A percentile compares a stretch with the other conserved stretches of the same genome.
These are phyloP conservation scores for Ophiosphaerella herpotricha DNA, from an alignment of 2,329 filamentous ascomycete species.

Conservation along the genomic window DNA sequence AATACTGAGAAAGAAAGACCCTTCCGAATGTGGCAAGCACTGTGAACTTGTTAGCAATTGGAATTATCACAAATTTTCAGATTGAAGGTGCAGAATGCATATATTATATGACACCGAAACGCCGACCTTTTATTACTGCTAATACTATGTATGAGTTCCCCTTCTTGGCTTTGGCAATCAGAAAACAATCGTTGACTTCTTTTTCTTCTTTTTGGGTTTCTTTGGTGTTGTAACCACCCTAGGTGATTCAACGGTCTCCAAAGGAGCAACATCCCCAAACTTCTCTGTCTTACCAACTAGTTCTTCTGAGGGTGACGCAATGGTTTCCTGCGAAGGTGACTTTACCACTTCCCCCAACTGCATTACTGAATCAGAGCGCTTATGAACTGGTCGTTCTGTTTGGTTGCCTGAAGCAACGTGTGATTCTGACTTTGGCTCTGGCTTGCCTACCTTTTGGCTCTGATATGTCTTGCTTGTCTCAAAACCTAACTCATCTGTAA, in stretches of 20 bases:
- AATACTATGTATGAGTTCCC: no score
- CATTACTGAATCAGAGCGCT: constrained; percentile 20
- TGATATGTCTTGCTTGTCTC: constrained; percentile 20
- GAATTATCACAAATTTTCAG: no score
- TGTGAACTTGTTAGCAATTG: no score
- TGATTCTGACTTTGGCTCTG: neutral
- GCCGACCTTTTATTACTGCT: no score
- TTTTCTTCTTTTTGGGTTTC: constrained; percentile 14
- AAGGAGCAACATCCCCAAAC: neutral
- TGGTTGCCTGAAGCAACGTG: neutral
- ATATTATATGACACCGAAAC: no score
- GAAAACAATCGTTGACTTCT: neutral
- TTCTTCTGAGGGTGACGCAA: neutral
- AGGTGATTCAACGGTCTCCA: neutral
- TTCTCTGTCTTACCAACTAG: neutral
- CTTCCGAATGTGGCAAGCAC: no score
- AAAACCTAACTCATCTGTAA: constrained; percentile 21
- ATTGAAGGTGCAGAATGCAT: no score
- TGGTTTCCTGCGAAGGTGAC: neutral
- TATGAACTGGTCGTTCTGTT: constrained; percentile 1
- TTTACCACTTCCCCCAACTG: constrained; percentile 7
- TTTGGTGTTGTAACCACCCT: constrained; percentile 2
- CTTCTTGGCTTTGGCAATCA: neutral
- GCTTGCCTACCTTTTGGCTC: constrained; percentile 16
- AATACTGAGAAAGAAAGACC: neutral